phyloP scores from a whole-genome alignment of 2,329 filamentous ascomycete genomes.

The Aspergillus cejpii region DNA sequence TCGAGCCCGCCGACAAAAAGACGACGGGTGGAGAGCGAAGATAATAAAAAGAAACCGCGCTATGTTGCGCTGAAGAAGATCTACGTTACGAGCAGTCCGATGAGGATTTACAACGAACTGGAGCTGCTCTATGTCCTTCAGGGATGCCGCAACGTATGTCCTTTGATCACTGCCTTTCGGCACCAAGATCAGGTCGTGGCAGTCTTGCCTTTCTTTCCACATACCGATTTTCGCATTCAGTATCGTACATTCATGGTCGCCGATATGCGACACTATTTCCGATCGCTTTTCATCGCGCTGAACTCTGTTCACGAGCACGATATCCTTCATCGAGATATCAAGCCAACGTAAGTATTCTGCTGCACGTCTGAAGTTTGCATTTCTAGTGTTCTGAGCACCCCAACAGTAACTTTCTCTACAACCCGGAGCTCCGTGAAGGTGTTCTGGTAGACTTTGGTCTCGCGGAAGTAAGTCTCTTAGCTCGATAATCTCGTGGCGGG shows the following conservation, averaged over 20 bases:
- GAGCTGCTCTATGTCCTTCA: constrained; percentile 85
- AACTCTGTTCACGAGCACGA: constrained; percentile 71
- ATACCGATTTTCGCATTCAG: constrained; percentile 85
- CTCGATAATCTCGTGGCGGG: neutral
- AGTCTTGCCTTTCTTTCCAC: constrained; percentile 89
- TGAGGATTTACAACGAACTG: constrained; percentile 91
- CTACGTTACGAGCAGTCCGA: constrained; percentile 92
- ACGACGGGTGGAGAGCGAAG: constrained; percentile 40
- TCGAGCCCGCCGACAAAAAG: constrained; percentile 60
- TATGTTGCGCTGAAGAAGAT: constrained; percentile 99
- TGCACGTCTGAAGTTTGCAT: neutral
- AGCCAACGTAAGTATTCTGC: constrained; percentile 60
- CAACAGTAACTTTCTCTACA: constrained; percentile 77
- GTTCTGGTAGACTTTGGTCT: constrained; percentile 99
- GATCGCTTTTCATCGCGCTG: constrained; percentile 78
- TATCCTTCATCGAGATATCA: constrained; percentile 93
- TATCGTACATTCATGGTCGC: constrained; percentile 81
- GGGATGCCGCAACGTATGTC: constrained; percentile 77
- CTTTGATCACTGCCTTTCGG: constrained; percentile 94
- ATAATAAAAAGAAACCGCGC: constrained; percentile 50
- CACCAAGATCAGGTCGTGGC: constrained; percentile 91
- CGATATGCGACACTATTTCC: constrained; percentile 86
- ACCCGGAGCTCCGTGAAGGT: constrained; percentile 65
- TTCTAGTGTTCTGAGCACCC: constrained; percentile 3
- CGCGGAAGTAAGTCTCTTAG: constrained; percentile 55